A percentile compares a stretch with the other conserved stretches of the same genome.
These are phyloP conservation scores for Podospora comata DNA, from an alignment of 495 filamentous ascomycete species.

Conservation along the genomic window DNA sequence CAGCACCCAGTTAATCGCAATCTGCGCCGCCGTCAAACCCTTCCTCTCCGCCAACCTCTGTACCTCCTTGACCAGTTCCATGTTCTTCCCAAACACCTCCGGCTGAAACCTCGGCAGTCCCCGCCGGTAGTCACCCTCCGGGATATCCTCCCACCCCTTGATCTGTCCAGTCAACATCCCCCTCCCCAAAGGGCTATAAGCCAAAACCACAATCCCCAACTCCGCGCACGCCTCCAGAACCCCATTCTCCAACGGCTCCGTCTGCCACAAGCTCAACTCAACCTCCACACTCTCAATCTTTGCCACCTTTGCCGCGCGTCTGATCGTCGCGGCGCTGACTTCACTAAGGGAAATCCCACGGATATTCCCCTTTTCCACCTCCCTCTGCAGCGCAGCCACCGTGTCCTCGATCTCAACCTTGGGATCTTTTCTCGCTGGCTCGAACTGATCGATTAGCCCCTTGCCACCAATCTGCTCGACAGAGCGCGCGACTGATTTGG, in stretches of 20 bases:
- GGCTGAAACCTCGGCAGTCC: slow-evolving; percentile 63
- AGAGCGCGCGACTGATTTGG: slow-evolving; percentile 66
- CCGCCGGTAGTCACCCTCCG: slow-evolving; percentile 55
- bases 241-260: slow-evolving; percentile 68
- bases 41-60: slow-evolving; percentile 65
- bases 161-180: slow-evolving; percentile 59
- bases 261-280: slow-evolving; percentile 72
- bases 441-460: slow-evolving; percentile 79
- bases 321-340: slow-evolving; percentile 69
- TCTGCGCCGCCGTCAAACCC: slow-evolving; percentile 66
- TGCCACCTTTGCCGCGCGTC: slow-evolving; percentile 63
- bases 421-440: slow-evolving; percentile 69
- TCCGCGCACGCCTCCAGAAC: slow-evolving; percentile 69
- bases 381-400: slow-evolving; percentile 52
- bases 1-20: slow-evolving; percentile 72
- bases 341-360: slow-evolving; percentile 74
- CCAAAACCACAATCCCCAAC: slow-evolving; percentile 68
- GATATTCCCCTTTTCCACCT: slow-evolving; percentile 71
- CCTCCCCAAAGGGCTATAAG: slow-evolving; percentile 50
- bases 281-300: slow-evolving; percentile 75
- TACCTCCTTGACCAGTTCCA: slow-evolving; percentile 67
- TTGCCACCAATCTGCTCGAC: slow-evolving; percentile 64
- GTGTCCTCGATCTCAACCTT: slow-evolving; percentile 50
- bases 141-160: slow-evolving; percentile 60
- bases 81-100: slow-evolving; percentile 68